Base-by-base conservation (phyloP, 192 early-diverging fungal species). In the Umbelopsis sp. region DNA sequence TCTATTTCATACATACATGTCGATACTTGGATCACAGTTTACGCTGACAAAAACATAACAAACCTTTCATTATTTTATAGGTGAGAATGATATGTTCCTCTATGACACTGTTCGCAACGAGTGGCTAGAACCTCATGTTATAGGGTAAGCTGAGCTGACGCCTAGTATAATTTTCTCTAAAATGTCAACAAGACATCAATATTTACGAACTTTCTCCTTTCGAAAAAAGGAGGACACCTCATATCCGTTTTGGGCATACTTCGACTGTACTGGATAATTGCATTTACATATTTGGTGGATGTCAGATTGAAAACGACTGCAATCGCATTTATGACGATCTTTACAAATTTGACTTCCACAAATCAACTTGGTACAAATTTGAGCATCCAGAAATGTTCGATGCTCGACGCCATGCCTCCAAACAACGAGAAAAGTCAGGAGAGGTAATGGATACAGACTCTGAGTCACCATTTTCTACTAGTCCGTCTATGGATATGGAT, bases 41-140 rank as follows among this genome's bases (percentile, higher is more conserved):
- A n/a, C n/a, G n/a, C n/a, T n/a, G n/a, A n/a, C n/a, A n/a, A 3
- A 6, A 8, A 38, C 36, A 3, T 8, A 8, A n/a, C 45, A 16
- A 47, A 47, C 32, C 22, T n/a, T 24, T 24, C 9, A 14, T 17
- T 32, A 59, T 54, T n/a, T 17, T 50, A 1, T 52, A 78, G 77
- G 77, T 34, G 77, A 78, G 26, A 78, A 78, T 71, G 77, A 78
- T 47, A 49, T 78, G 45, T 78, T 78, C 45, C 53, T 70, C 22
- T 78, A 74, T 68, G 77, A 78, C 45, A 70, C 68, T 43, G 32
- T 70, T 2, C 47, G 51, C n/a, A 78, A 78, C 44, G 56, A 25
- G 31, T 78, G 77, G 77, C 41, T 74, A 45, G 68, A 69, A 26
- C 77, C 77, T n/a, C 45, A 68, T 11, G 65, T 78, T 29, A 66